These are phyloP conservation scores for Claviceps africana DNA, from an alignment of 2,329 filamentous ascomycete genomes.

Conservation along the genomic window DNA sequence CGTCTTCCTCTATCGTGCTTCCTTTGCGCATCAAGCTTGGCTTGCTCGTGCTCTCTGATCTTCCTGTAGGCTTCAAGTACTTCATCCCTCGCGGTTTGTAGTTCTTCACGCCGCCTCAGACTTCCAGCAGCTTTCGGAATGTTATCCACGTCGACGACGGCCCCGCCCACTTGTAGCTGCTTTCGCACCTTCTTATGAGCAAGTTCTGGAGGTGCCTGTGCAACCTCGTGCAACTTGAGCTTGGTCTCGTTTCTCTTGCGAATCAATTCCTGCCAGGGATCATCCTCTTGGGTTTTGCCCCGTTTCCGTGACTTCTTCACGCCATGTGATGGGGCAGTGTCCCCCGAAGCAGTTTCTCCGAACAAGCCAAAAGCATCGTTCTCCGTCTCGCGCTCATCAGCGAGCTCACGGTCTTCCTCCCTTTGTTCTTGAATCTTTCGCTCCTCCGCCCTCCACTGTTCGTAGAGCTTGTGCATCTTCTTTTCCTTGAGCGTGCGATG, in stretches of 20 bases:
- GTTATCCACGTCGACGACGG: slow-evolving; percentile 21
- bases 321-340: slow-evolving; percentile 25
- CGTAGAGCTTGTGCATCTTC: slow-evolving; percentile 66
- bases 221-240: slow-evolving; percentile 44
- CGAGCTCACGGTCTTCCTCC: slow-evolving; percentile 51
- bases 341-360: slow-evolving; percentile 21
- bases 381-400: slow-evolving; percentile 48
- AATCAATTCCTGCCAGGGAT: slow-evolving; percentile 67
- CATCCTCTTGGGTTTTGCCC: slow-evolving; percentile 42
- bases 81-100: slow-evolving; percentile 21
- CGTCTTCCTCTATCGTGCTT: not conserved
- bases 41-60: slow-evolving; percentile 24
- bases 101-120: slow-evolving; percentile 24
- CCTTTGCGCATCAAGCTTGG: slow-evolving; percentile 14
- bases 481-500: slow-evolving; percentile 71
- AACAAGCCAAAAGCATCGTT: slow-evolving; percentile 35
- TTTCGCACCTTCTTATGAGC: slow-evolving; percentile 37
- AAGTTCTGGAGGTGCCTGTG: slow-evolving; percentile 62
- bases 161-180: slow-evolving; percentile 21
- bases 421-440: slow-evolving; percentile 47
- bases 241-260: slow-evolving; percentile 46
- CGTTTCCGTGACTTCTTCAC: slow-evolving; percentile 15
- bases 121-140: slow-evolving; percentile 26
- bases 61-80: slow-evolving; percentile 26
- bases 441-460: slow-evolving; percentile 60